Percentiles rank a stretch among this genome's conserved stretches.
Evolutionary conservation across 495 filamentous ascomycete species (phyloP).

Genomic region (Trichoderma gamsii): DNA sequence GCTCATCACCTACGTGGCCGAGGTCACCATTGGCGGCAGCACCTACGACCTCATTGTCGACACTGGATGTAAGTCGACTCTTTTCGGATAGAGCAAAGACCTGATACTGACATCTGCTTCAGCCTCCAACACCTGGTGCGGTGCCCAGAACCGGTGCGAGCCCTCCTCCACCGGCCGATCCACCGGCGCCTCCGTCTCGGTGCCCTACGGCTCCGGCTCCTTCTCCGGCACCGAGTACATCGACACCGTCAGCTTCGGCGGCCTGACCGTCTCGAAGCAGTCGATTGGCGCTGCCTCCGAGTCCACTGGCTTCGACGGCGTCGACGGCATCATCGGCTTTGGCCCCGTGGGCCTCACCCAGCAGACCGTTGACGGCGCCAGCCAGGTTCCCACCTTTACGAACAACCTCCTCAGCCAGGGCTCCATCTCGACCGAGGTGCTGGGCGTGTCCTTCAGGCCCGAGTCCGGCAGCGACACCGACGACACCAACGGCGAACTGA

Average conservation of each 20-base stretch:
- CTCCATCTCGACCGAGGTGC: neutral
- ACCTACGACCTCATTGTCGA: neutral
- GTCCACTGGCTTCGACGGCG: slow-evolving; percentile 23
- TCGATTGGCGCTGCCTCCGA: slow-evolving; percentile 20
- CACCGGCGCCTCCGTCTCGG: neutral
- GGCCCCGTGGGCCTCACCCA: slow-evolving; percentile 16
- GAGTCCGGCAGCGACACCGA: slow-evolving; percentile 19
- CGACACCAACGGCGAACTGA: slow-evolving; percentile 25
- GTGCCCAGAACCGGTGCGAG: neutral
- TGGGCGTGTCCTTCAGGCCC: neutral
- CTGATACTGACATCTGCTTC: neutral
- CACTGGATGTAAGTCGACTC: neutral
- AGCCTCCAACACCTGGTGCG: neutral
- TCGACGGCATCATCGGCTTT: slow-evolving; percentile 33
- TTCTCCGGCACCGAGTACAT: slow-evolving; percentile 13
- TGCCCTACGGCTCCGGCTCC: neutral
- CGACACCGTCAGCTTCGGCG: slow-evolving; percentile 27
- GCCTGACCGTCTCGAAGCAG: slow-evolving; percentile 19
- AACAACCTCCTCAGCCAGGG: neutral
- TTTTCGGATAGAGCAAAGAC: neutral
- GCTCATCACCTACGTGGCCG: neutral
- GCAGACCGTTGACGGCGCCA: slow-evolving; percentile 17
- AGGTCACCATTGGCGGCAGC: neutral
- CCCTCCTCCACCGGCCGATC: neutral
- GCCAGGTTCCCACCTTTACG: slow-evolving; percentile 18